These are phyloP conservation scores for Beauveria medogensis DNA, from an alignment of 2,329 filamentous ascomycete species.

Conservation along the genomic window DNA sequence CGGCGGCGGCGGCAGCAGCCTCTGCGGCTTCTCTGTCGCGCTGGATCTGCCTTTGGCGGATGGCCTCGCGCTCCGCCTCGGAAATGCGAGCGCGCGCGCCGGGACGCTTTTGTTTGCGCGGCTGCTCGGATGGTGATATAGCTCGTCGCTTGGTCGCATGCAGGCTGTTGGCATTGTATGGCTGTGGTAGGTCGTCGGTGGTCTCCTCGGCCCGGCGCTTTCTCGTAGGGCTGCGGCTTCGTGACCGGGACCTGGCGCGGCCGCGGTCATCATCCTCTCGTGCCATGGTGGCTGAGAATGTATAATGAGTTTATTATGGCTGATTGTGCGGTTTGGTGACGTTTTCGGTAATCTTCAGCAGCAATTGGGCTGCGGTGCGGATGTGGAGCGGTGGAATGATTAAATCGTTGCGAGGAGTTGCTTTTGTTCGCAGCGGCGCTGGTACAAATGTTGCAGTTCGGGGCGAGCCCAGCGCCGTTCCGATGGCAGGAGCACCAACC, in stretches of 20 bases:
- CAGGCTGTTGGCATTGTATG: conserved; percentile 51
- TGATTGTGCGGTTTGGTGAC: not conserved
- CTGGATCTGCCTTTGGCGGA: conserved; percentile 54
- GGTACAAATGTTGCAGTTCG: not conserved
- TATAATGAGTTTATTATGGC: not conserved
- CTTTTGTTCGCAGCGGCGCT: not conserved
- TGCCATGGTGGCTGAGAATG: conserved; percentile 6
- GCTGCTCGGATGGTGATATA: conserved; percentile 45
- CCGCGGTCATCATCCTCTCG: conserved; percentile 6
- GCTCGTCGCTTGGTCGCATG: conserved; percentile 52
- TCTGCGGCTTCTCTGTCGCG: conserved; percentile 38
- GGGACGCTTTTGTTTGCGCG: conserved; percentile 62
- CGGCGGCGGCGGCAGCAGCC: conserved; percentile 27
- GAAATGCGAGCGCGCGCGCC: conserved; percentile 59
- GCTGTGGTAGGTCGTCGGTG: conserved; percentile 44
- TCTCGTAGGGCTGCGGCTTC: conserved; percentile 11
- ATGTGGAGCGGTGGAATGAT: not conserved
- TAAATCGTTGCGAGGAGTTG: not conserved
- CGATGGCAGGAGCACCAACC: not conserved
- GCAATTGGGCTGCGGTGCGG: not conserved
- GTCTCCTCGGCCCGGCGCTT: conserved; percentile 25
- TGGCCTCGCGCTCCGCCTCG: conserved; percentile 58
- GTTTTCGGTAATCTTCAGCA: not conserved
- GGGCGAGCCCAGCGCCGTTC: not conserved
- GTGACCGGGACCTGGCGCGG: not conserved